phyloP scores from a whole-genome alignment of 2,329 filamentous ascomycete species.

The Cytospora leucostoma region DNA sequence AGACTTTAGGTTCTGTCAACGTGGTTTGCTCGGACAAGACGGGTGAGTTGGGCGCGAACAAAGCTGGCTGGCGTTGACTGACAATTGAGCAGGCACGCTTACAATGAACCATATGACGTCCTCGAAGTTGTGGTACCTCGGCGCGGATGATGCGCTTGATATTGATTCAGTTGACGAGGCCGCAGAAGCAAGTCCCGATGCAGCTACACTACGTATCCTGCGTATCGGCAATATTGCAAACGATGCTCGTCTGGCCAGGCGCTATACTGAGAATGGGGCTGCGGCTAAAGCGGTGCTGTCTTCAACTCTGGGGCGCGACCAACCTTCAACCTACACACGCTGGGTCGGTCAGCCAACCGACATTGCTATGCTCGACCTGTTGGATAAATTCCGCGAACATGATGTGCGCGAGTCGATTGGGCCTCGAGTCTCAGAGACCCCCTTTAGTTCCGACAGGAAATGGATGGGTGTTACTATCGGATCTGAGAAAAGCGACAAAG shows the following conservation, averaged over 20 bases:
- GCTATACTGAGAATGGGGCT: constrained; percentile 68
- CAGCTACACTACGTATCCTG: constrained; percentile 77
- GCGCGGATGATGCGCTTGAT: constrained; percentile 56
- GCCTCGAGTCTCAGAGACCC: constrained; percentile 79
- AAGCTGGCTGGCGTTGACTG: not conserved
- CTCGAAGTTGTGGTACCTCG: constrained; percentile 95
- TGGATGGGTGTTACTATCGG: constrained; percentile 98
- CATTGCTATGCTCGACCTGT: constrained; percentile 90
- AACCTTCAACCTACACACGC: constrained; percentile 69
- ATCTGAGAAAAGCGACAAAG: constrained; percentile 62
- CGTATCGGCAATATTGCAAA: constrained; percentile 97
- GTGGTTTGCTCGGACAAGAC: constrained; percentile 99
- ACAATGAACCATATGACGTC: constrained; percentile 99
- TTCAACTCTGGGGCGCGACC: constrained; percentile 71
- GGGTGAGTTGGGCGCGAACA: constrained; percentile 46
- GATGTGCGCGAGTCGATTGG: constrained; percentile 87
- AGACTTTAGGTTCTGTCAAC: constrained; percentile 97
- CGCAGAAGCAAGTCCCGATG: constrained; percentile 62
- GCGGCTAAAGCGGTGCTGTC: constrained; percentile 81
- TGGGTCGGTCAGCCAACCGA: constrained; percentile 98
- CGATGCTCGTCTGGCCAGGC: constrained; percentile 78
- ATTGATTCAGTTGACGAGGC: constrained; percentile 57
- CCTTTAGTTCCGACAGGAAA: constrained; percentile 95
- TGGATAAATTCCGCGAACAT: constrained; percentile 88
- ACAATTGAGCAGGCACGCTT: constrained; percentile 66